Evolutionary conservation across 2,329 filamentous ascomycete species (phyloP).

Genomic region (Delphinella strobiligena): DNA sequence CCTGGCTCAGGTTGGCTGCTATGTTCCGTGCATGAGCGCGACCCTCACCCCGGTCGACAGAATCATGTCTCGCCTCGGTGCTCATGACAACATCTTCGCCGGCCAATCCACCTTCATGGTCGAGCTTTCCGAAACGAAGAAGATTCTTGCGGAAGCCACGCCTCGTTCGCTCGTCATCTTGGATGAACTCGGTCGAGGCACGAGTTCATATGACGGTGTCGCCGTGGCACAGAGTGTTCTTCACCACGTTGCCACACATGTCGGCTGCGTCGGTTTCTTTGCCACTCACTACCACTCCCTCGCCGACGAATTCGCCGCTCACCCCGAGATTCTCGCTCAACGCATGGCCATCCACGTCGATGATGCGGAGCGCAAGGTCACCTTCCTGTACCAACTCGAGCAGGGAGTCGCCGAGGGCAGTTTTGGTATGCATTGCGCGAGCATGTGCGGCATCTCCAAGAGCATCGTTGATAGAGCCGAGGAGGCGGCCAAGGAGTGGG

Average conservation of each 20-base stretch:
- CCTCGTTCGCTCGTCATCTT: constrained; percentile 90
- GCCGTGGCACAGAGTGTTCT: constrained; percentile 93
- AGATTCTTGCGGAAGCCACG: constrained; percentile 89
- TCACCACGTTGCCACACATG: constrained; percentile 88
- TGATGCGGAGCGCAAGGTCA: constrained; percentile 71
- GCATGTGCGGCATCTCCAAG: constrained; percentile 87
- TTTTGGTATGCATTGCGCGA: constrained; percentile 97
- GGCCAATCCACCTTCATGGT: constrained; percentile 98
- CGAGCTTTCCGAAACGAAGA: constrained; percentile 93
- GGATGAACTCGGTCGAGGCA: constrained; percentile 90
- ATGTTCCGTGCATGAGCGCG: constrained; percentile 73
- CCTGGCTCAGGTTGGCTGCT: constrained; percentile 91
- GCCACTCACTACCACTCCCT: constrained; percentile 95
- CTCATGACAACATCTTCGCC: constrained; percentile 98
- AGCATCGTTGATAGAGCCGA: constrained; percentile 80
- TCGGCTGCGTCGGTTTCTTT: constrained; percentile 91
- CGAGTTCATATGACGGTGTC: constrained; percentile 89
- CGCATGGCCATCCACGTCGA: constrained; percentile 96
- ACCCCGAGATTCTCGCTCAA: constrained; percentile 75
- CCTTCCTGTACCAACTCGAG: constrained; percentile 90
- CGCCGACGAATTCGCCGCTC: constrained; percentile 76
- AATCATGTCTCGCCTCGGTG: constrained; percentile 96
- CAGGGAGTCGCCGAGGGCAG: constrained; percentile 89
- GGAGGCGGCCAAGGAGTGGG: constrained; percentile 80
- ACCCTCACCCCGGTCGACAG: constrained; percentile 83